These are phyloP conservation scores for Plasmodium ovale DNA, from an alignment of 169 alveolate species.

Conservation along the genomic window DNA sequence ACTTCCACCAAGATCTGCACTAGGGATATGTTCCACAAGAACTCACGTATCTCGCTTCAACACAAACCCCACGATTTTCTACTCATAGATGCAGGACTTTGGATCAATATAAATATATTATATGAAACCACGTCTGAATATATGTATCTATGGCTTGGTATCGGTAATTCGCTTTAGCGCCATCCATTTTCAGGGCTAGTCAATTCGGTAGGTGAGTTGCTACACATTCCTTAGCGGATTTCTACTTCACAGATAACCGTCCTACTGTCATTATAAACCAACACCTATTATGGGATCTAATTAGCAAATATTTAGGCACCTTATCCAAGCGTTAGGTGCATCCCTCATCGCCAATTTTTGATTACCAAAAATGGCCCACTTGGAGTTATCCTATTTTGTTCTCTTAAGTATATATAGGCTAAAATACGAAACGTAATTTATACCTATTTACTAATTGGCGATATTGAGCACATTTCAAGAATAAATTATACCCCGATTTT, in stretches of 20 bases:
- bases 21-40: conserved; percentile 91
- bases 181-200: conserved; percentile 94
- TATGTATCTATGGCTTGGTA: conserved; percentile 82
- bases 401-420: too few relatives aligned
- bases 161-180: conserved; percentile 94
- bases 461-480: conserved; percentile 92
- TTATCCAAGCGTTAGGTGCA: conserved; percentile 93
- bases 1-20: conserved; percentile 97
- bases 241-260: conserved; percentile 95
- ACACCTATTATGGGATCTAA: conserved; percentile 93
- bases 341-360: conserved; percentile 96
- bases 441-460: conserved; percentile 42
- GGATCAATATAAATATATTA: too few relatives aligned
- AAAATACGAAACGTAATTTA: background rate
- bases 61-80: conserved; percentile 94
- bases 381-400: conserved; percentile 88
- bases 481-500: conserved; percentile 86
- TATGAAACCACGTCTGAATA: too few relatives aligned
- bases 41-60: conserved; percentile 92
- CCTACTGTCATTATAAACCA: conserved; percentile 93
- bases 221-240: conserved; percentile 95
- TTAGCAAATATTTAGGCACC: conserved; percentile 93
- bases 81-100: conserved; percentile 91
- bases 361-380: conserved; percentile 95
- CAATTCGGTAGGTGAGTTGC: conserved; percentile 94